Conservation (phyloP, 495 filamentous ascomycete species). For the Penicillium pulvis region DNA sequence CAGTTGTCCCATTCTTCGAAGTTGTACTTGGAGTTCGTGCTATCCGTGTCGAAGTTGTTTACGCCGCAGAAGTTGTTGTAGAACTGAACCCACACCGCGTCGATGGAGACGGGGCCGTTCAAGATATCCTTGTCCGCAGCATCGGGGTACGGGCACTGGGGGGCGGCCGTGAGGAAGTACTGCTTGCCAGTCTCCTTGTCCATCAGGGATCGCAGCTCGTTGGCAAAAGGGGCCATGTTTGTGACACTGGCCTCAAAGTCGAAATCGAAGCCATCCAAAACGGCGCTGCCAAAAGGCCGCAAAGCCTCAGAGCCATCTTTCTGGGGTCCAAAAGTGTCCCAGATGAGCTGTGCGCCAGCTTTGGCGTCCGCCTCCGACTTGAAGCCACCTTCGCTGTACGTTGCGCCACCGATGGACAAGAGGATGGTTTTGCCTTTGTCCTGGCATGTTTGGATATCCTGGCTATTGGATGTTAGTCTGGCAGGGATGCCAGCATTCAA, state of each 20-base stretch:
- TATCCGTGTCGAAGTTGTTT: slow-evolving; percentile 48
- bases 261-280: slow-evolving; percentile 74
- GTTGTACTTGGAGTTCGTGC: slow-evolving; percentile 63
- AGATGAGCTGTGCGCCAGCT: slow-evolving; percentile 60
- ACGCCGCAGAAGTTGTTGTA: slow-evolving; percentile 75
- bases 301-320: slow-evolving; percentile 29
- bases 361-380: slow-evolving; percentile 51
- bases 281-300: slow-evolving; percentile 65
- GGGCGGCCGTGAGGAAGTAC: slow-evolving; percentile 66
- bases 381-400: slow-evolving; percentile 65
- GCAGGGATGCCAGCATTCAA: neutral
- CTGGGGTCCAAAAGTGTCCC: slow-evolving; percentile 63
- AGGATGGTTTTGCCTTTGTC: slow-evolving; percentile 64
- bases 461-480: slow-evolving; percentile 30
- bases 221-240: slow-evolving; percentile 58
- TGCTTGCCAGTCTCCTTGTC: slow-evolving; percentile 49
- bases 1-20: slow-evolving; percentile 72
- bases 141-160: slow-evolving; percentile 69
- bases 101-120: slow-evolving; percentile 52
- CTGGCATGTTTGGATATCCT: slow-evolving; percentile 69
- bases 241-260: slow-evolving; percentile 57
- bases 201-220: slow-evolving; percentile 56
- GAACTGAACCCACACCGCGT: slow-evolving; percentile 72
- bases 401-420: slow-evolving; percentile 67
- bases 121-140: slow-evolving; percentile 59